Evolutionary conservation across 2,329 filamentous ascomycete species (phyloP), one percentile per base, ranked within the genome.

Genomic region (Phaeosphaeria sp.): DNA sequence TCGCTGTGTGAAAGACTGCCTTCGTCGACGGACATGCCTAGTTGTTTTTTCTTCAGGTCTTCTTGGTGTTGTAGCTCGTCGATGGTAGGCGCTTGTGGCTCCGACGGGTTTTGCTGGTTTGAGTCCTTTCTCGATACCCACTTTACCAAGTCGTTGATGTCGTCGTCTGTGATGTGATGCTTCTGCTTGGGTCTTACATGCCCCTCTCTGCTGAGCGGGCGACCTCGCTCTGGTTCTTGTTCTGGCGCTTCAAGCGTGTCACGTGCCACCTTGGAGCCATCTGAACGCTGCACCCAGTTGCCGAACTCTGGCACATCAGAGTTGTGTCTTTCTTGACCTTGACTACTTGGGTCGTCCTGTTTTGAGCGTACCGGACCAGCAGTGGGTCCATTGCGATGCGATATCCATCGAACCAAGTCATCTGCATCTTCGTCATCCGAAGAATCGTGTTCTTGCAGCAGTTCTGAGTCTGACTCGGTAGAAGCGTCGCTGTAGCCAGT

Each of bases 401-500:
- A 68, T 42, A 71, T 58, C 67, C 67, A 71, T 25, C 66, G 58
- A n/a, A 69, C 62, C 10, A 71, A 62, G 21, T 68, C 66, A 5
- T 71, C 65, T 18, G 63, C 63, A 23, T 66, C 60, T 20, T 69
- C 62, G 10, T 69, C 56, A 5, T 65, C 60, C 1, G 65, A 64
- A 1, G 58, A 61, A n/a, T 55, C 46, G 9, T 55, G 25, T 6
- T 50, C 13, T 17, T 52, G 46, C 1, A 25, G 43, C 23, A 52
- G 3, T 42, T 74, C 71, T 1, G 63, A 70, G 42, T 76, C 73
- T 2, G 70, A 68, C 39, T 67, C 69, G 11, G 72, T 75, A 0
- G 71, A 70, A 20, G 64, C 69, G 25, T 74, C 70, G 48, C 68
- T 72, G 43, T 67, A 72, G 2, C 65, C 58, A 1, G 49, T 56